Evolutionary conservation across 2,329 filamentous ascomycete species (phyloP).

Genomic region (Ambrosiella cleistominuta): DNA sequence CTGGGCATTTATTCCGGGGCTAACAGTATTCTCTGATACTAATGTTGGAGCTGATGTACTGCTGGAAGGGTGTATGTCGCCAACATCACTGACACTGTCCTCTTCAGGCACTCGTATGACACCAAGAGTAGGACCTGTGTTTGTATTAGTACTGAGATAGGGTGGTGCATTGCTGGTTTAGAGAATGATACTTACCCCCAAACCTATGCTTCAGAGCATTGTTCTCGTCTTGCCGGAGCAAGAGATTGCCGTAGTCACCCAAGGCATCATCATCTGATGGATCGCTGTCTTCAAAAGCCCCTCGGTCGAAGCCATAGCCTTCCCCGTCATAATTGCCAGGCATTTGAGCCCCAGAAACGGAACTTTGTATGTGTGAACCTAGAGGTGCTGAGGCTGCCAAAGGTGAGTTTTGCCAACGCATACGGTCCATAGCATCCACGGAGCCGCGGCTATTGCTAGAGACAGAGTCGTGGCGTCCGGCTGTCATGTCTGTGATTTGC

Average conservation of each 20-base stretch:
- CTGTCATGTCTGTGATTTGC: conserved; percentile 31
- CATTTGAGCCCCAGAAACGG: background rate
- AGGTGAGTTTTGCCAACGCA: conserved; percentile 33
- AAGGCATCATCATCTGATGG: conserved; percentile 60
- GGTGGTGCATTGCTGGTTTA: background rate
- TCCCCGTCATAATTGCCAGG: background rate
- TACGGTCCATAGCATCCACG: conserved; percentile 28
- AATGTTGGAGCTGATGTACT: background rate
- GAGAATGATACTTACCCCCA: background rate
- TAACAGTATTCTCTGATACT: conserved; percentile 15
- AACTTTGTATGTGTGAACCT: background rate
- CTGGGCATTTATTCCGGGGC: background rate
- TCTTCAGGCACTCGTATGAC: background rate
- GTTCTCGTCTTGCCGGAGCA: conserved; percentile 69
- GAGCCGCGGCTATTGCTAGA: conserved; percentile 28
- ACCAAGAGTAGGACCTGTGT: background rate
- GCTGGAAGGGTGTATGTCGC: background rate
- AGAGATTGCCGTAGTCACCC: conserved; percentile 65
- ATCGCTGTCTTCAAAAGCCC: background rate
- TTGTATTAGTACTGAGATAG: background rate
- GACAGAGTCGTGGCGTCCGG: conserved; percentile 24
- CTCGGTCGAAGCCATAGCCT: conserved; percentile 1
- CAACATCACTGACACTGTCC: background rate
- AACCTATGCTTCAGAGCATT: conserved; percentile 36
- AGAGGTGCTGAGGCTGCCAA: conserved; percentile 3